These are phyloP conservation scores for Neocatenulostroma microsporum DNA, from an alignment of 2,329 filamentous ascomycete genomes.

Conservation along the genomic window DNA sequence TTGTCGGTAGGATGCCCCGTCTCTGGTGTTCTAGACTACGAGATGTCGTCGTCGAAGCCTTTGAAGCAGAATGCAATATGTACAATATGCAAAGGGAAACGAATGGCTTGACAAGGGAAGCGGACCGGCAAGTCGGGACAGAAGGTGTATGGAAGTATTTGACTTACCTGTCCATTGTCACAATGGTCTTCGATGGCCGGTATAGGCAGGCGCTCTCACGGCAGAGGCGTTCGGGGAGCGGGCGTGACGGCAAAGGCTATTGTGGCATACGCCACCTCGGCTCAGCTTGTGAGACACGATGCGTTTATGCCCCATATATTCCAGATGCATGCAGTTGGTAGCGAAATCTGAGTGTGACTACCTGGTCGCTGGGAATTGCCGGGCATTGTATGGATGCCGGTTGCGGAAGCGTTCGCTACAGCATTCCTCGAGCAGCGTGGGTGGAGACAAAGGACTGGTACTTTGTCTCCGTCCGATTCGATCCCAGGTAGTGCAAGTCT, in stretches of 20 bases:
- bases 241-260: conserved; percentile 14
- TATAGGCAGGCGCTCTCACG: no score
- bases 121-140: not conserved
- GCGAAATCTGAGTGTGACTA: conserved; percentile 18
- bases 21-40: not conserved
- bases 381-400: conserved; percentile 16
- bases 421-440: conserved; percentile 1
- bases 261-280: conserved; percentile 10
- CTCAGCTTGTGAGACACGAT: conserved; percentile 6
- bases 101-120: conserved; percentile 1
- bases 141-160: conserved; percentile 2
- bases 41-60: conserved; percentile 2
- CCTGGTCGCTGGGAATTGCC: conserved; percentile 9
- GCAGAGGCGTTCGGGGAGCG: conserved; percentile 6
- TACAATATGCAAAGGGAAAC: conserved; percentile 4
- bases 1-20: not conserved
- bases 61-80: conserved; percentile 12
- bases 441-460: conserved; percentile 1
- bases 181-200: conserved; percentile 3
- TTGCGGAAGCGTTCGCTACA: conserved; percentile 12
- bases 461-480: no score
- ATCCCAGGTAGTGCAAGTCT: no score
- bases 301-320: conserved; percentile 3
- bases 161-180: conserved; percentile 15
- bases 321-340: conserved; percentile 19